A percentile compares a stretch with the other conserved stretches of the same genome.
Conservation (phyloP, 164 flowering plant genomes). For the Berberis vulgaris region DNA sequence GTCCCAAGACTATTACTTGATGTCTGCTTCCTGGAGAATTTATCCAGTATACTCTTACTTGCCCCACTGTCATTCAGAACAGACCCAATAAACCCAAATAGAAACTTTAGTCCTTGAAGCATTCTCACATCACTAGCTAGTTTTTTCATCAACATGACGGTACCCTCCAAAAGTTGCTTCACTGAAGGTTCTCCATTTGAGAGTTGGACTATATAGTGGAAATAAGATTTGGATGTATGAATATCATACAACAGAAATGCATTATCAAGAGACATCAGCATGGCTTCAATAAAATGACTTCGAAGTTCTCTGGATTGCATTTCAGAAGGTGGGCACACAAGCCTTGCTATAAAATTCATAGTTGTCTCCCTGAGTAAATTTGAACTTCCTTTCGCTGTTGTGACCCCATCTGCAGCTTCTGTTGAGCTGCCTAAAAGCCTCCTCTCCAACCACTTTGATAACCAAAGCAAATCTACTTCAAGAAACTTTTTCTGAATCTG, state of each 20-base stretch:
- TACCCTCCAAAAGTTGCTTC: conserved; percentile 51
- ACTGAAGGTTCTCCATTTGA: conserved; percentile 49
- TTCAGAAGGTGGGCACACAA: conserved; percentile 44
- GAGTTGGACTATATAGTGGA: conserved; percentile 67
- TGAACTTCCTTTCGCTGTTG: conserved; percentile 47
- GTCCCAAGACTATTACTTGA: conserved; percentile 34
- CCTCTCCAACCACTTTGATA: conserved; percentile 79
- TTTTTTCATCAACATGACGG: conserved; percentile 57
- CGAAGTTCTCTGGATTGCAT: conserved; percentile 35
- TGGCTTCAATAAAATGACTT: conserved; percentile 54
- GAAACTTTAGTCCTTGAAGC: conserved; percentile 75
- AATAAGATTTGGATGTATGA: conserved; percentile 60
- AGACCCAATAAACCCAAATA: conserved; percentile 60
- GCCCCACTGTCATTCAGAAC: conserved; percentile 61
- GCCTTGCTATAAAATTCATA: conserved; percentile 54
- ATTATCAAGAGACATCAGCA: conserved; percentile 56
- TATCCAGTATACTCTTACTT: conserved; percentile 32
- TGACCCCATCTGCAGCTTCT: conserved; percentile 33
- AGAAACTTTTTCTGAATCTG: conserved; percentile 56
- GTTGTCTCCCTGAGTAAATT: conserved; percentile 67
- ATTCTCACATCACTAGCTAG: conserved; percentile 51
- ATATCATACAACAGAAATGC: conserved; percentile 72
- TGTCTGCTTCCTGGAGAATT: conserved; percentile 34
- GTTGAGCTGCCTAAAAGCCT: conserved; percentile 53
- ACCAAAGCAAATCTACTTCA: conserved; percentile 39